Conservation (phyloP, 2,329 filamentous ascomycete genomes). For the Epichloe amarillans region DNA sequence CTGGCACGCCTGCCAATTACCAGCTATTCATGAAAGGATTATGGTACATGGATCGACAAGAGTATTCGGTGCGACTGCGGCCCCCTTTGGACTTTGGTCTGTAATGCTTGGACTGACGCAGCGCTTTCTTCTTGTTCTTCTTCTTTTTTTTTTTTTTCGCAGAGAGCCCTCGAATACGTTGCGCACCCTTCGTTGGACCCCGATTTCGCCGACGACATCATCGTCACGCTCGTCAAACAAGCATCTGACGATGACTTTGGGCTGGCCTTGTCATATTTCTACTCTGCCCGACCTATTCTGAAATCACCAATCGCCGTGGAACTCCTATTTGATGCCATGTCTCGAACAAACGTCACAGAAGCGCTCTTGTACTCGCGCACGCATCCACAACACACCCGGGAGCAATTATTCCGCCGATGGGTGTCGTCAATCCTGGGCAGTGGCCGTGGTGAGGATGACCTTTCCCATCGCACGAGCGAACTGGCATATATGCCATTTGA, state of each 20-base stretch:
- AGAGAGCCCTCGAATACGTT: constrained; percentile 60
- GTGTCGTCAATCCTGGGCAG: constrained; percentile 43
- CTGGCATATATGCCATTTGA: constrained; percentile 63
- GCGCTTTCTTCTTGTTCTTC: no score
- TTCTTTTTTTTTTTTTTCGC: background rate
- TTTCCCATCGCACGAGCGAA: constrained; percentile 48
- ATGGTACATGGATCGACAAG: constrained; percentile 63
- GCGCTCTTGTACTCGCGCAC: constrained; percentile 61
- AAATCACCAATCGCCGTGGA: constrained; percentile 47
- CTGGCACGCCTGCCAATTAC: constrained; percentile 62
- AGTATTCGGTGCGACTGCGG: constrained; percentile 42
- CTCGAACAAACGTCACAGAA: constrained; percentile 53
- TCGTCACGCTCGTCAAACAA: constrained; percentile 52
- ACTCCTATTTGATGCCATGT: constrained; percentile 56
- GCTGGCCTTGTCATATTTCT: constrained; percentile 65
- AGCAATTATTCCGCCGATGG: constrained; percentile 53
- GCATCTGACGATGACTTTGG: constrained; percentile 45
- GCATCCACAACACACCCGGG: constrained; percentile 47
- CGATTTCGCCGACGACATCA: constrained; percentile 74
- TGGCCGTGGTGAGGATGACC: constrained; percentile 22
- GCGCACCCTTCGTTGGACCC: constrained; percentile 67
- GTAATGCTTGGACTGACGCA: background rate
- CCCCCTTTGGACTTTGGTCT: background rate
- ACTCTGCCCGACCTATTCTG: constrained; percentile 62
- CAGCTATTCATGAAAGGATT: constrained; percentile 70